Base-by-base conservation (phyloP, 2,329 filamentous ascomycete genomes). In the Pestalotiopsis sp. region DNA sequence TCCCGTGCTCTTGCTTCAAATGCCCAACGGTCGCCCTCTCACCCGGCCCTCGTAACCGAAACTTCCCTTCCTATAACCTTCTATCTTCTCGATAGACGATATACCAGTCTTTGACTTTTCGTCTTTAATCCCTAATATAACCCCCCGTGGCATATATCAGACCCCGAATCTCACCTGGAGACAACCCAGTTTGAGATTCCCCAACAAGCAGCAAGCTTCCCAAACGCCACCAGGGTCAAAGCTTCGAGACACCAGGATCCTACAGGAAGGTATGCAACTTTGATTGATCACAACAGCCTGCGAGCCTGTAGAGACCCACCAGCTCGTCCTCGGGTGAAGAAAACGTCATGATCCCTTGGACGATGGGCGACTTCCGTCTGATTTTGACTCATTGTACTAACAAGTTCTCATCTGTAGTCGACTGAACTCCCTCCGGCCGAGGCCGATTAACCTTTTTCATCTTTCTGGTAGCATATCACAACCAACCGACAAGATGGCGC, bases 251-350 rank as follows among this genome's bases (percentile, higher is more conserved):
- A 62, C 25, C 7, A 52, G 45, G 31, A 62, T 39, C n/a, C n/a
- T 39, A 62, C 59, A 62, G 45, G 45, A 52, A 52, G 59, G 59
- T 62, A 62, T 62, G 59, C 59, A 23, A 39, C 36, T 64, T 49
- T 49, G n/a, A 14, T 49, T 49, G n/a, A 14, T 56, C 62, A 64
- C 62, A 56, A 49, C 62, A 56, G 1, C 39, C 45, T 12, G 20
- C n/a, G 20, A 63, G n/a, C 27, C 17, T 27, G 25, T 13, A 62
- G 20, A 59, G 45, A 52, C 45, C 45, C 60, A 63, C 36, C 9
- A 3, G 2, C 57, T 6, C 14, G 20, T 41, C n/a, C 36, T 11
- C 5, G 38, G 23, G 7, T 4, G 31, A 38, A 36, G 38, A 20
- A 31, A 25, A 27, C 25, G 14, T 13, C 57, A 27, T 27, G 12